Conservation (phyloP, 2,329 filamentous ascomycete genomes). For the Tolypocladium tropicale region DNA sequence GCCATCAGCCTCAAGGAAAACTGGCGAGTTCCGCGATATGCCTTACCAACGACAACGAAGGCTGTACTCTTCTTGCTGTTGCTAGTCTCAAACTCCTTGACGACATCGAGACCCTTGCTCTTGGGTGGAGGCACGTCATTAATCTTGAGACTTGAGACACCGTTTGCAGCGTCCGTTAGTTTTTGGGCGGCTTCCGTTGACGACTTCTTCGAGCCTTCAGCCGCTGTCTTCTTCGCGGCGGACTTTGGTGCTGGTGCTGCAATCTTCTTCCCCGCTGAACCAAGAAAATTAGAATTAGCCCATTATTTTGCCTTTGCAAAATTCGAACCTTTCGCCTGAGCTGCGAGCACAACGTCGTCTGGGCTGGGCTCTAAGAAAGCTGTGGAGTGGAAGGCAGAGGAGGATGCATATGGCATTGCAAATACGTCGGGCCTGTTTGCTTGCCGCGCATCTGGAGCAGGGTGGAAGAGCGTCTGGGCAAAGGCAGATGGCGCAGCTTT, state of each 20-base stretch:
- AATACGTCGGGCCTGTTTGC: slow-evolving; percentile 20
- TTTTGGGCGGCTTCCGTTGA: slow-evolving; percentile 8
- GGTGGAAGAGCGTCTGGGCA: slow-evolving; percentile 41
- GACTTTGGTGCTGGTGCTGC: slow-evolving; percentile 25
- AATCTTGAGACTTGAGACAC: slow-evolving; percentile 27
- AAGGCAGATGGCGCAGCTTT: slow-evolving; percentile 41
- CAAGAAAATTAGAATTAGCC: slow-evolving; percentile 42
- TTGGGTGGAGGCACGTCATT: slow-evolving; percentile 47
- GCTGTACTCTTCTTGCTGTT: slow-evolving; percentile 72
- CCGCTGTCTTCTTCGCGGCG: slow-evolving; percentile 22
- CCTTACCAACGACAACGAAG: slow-evolving; percentile 83
- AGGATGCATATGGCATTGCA: slow-evolving; percentile 39
- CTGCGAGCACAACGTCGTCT: slow-evolving; percentile 78
- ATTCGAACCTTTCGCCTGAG: slow-evolving; percentile 81
- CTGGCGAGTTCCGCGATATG: too few relatives aligned
- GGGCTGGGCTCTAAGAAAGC: slow-evolving; percentile 81
- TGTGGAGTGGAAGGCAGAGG: slow-evolving; percentile 39
- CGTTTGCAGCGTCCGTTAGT: slow-evolving; percentile 15
- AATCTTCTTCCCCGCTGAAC: slow-evolving; percentile 44
- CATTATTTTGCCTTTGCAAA: slow-evolving; percentile 38
- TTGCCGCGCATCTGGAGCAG: slow-evolving; percentile 20
- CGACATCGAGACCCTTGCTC: slow-evolving; percentile 75
- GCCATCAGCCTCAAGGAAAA: not conserved
- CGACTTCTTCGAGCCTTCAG: slow-evolving; percentile 14
- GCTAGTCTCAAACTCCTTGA: slow-evolving; percentile 68